A percentile compares a stretch with the other conserved stretches of the same genome.
Evolutionary conservation across 139 green algal species (phyloP).

Genomic region (Parachlorella kessleri): DNA sequence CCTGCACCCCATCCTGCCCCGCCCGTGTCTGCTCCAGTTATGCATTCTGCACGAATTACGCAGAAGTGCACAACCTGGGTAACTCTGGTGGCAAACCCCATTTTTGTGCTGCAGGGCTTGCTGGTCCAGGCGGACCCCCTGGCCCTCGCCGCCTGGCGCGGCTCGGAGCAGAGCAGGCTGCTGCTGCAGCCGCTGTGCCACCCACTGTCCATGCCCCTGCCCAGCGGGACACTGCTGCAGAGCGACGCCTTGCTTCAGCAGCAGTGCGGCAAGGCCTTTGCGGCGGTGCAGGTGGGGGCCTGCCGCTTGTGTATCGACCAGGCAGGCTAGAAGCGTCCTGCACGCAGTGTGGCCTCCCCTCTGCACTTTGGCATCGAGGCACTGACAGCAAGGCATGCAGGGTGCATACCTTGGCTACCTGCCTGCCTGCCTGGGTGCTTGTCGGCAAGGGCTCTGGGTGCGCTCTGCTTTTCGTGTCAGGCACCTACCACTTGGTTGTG

Average conservation of each 20-base stretch:
- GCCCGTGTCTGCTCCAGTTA: background rate
- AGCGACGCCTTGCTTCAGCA: constrained; percentile 26
- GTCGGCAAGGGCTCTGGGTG: too few relatives aligned
- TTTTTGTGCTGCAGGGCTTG: background rate
- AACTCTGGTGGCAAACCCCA: background rate
- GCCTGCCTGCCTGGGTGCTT: too few relatives aligned
- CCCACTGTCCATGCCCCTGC: background rate
- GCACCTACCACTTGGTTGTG: too few relatives aligned
- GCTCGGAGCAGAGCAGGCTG: background rate
- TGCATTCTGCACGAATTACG: too few relatives aligned
- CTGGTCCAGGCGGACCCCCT: constrained; percentile 16
- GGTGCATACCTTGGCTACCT: too few relatives aligned
- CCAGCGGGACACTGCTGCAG: constrained; percentile 28
- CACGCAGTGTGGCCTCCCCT: too few relatives aligned
- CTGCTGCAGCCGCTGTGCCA: background rate
- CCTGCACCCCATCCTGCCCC: background rate
- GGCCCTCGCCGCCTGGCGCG: constrained; percentile 26
- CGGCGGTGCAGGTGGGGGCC: constrained; percentile 44
- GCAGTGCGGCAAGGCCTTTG: constrained; percentile 56
- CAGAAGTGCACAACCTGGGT: background rate
- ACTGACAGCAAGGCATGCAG: constrained; percentile 17
- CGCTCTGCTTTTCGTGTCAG: too few relatives aligned
- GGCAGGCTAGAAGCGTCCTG: too few relatives aligned
- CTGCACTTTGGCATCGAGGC: too few relatives aligned
- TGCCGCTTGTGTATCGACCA: too few relatives aligned